phyloP scores from a whole-genome alignment of 371 early-diverging fungal species.

The Haplosporangium sp. region DNA sequence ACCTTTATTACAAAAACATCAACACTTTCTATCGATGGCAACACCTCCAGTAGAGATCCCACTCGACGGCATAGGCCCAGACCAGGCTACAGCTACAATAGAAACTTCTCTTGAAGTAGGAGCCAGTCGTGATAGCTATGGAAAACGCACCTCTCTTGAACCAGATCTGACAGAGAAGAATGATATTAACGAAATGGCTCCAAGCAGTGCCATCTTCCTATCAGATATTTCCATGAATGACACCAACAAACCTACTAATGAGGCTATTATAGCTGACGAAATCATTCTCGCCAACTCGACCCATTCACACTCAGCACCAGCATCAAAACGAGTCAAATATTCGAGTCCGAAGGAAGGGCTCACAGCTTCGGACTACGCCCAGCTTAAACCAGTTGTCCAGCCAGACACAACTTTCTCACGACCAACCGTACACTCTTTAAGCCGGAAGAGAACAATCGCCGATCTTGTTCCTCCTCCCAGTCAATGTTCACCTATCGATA shows the following conservation, averaged over 20 bases:
- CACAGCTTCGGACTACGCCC: conserved; percentile 28
- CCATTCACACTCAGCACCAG: background rate
- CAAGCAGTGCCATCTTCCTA: conserved; percentile 35
- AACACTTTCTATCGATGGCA: background rate
- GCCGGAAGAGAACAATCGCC: conserved; percentile 23
- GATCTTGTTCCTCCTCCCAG: conserved; percentile 22
- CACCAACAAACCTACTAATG: conserved; percentile 16
- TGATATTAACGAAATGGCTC: conserved; percentile 44
- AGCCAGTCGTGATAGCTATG: conserved; percentile 15
- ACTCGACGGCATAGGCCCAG: background rate
- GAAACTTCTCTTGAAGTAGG: conserved; percentile 31
- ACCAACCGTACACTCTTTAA: conserved; percentile 5
- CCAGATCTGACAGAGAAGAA: conserved; percentile 46
- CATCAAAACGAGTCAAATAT: conserved; percentile 20
- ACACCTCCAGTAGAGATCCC: background rate
- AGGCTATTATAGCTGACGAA: conserved; percentile 20
- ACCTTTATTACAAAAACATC: background rate
- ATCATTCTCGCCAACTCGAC: background rate
- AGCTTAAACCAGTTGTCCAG: conserved; percentile 38
- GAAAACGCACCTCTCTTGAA: conserved; percentile 31
- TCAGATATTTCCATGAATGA: conserved; percentile 42
- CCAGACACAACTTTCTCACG: conserved; percentile 23
- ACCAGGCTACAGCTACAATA: conserved; percentile 19
- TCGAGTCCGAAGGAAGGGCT: conserved; percentile 4
- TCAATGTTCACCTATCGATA: conserved; percentile 9